Evolutionary conservation across 768 basidiomycete species (phyloP).

Genomic region (Leucocoprinus sp.): DNA sequence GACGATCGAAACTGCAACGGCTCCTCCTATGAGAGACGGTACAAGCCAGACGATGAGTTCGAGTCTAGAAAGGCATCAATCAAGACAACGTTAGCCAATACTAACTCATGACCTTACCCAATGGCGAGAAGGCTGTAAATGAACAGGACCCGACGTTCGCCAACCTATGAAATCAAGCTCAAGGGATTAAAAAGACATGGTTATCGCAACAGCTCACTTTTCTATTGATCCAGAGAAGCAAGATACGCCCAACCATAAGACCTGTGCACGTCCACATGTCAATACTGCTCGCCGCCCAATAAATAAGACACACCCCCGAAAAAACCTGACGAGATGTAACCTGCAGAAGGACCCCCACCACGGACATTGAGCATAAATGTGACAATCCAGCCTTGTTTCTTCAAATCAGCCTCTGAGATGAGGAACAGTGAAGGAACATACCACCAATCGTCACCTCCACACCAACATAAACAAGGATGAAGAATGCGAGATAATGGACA

Average conservation of each 20-base stretch:
- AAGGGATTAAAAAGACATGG: background rate
- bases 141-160: conserved; percentile 45
- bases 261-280: conserved; percentile 27
- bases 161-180: conserved; percentile 28
- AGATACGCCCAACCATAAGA: conserved; percentile 47
- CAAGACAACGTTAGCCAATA: background rate
- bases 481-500: conserved; percentile 58
- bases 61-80: conserved; percentile 30
- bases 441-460: conserved; percentile 56
- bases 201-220: conserved; percentile 24
- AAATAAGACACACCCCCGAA: conserved; percentile 33
- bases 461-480: conserved; percentile 61
- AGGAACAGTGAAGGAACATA: conserved; percentile 12
- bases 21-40: conserved; percentile 56
- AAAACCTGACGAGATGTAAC: conserved; percentile 48
- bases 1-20: conserved; percentile 53
- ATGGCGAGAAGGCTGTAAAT: conserved; percentile 46
- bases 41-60: conserved; percentile 65
- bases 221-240: conserved; percentile 47
- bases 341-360: conserved; percentile 29
- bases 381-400: conserved; percentile 57
- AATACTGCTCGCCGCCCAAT: background rate
- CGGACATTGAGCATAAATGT: conserved; percentile 39
- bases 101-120: conserved; percentile 21
- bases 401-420: conserved; percentile 10